These are phyloP conservation scores for Mortierella antarctica DNA, from an alignment of 192 early-diverging fungal species.

Conservation along the genomic window DNA sequence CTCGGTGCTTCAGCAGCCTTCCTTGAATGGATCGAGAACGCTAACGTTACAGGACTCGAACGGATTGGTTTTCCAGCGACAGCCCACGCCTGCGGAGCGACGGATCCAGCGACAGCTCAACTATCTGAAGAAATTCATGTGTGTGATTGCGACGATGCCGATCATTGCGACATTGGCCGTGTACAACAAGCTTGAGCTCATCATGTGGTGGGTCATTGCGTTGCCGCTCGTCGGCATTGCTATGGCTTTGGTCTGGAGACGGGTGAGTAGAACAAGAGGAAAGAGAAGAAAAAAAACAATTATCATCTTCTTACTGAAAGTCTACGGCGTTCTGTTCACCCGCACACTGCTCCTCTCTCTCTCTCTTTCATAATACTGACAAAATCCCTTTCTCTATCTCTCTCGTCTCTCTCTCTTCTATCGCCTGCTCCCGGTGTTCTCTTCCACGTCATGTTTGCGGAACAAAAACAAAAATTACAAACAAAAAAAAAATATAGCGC, in stretches of 20 bases:
- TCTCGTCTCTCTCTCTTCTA: no score
- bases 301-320: background rate
- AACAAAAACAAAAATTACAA: background rate
- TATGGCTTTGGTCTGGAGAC: conserved; percentile 4
- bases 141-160: conserved; percentile 6
- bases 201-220: conserved; percentile 22
- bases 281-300: background rate
- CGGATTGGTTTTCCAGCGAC: background rate
- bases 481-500: no score
- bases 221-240: conserved; percentile 7
- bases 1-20: background rate
- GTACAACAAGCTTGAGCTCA: conserved; percentile 18
- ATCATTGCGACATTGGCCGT: conserved; percentile 13
- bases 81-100: background rate
- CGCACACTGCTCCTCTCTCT: no score
- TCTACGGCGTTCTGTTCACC: background rate
- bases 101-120: background rate
- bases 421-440: no score
- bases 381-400: no score
- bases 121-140: conserved; percentile 18
- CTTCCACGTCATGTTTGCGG: no score
- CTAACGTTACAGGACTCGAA: background rate
- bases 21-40: background rate
- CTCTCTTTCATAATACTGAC: no score
- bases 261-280: background rate